These are phyloP conservation scores for Venturia oleaginea DNA, from an alignment of 2,329 filamentous ascomycete species.

Conservation along the genomic window DNA sequence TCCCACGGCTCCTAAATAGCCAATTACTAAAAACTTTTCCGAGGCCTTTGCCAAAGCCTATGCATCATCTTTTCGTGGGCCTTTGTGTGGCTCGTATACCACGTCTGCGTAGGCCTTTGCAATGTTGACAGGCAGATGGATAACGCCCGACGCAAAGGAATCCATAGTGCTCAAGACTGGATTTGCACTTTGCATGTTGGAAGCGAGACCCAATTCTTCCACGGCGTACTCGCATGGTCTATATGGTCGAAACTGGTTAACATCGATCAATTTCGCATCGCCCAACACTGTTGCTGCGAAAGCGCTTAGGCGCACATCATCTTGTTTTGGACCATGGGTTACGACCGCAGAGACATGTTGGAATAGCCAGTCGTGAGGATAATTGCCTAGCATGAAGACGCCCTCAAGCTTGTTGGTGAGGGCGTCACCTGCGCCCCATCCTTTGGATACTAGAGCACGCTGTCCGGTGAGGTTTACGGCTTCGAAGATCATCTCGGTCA, in stretches of 20 bases:
- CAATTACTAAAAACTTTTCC: slow-evolving; percentile 2
- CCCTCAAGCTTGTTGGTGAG: slow-evolving; percentile 48
- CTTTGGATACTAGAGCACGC: slow-evolving; percentile 88
- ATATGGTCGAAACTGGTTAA: background rate
- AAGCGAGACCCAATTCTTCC: background rate
- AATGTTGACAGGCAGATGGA: background rate
- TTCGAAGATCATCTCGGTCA: slow-evolving; percentile 89
- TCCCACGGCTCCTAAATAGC: slow-evolving; percentile 14
- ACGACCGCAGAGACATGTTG: slow-evolving; percentile 84
- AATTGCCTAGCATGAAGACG: slow-evolving; percentile 79
- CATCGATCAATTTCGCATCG: background rate
- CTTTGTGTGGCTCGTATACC: background rate
- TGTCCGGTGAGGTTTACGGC: slow-evolving; percentile 82
- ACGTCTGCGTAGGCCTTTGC: background rate
- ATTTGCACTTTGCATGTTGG: background rate
- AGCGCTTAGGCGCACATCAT: slow-evolving; percentile 27
- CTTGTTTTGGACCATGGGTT: slow-evolving; percentile 28
- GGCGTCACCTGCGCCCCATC: slow-evolving; percentile 76
- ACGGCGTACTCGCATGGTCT: background rate
- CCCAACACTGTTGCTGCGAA: background rate
- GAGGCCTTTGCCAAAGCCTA: slow-evolving; percentile 1
- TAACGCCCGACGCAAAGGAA: background rate
- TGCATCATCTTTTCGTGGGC: background rate
- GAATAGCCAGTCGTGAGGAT: slow-evolving; percentile 96
- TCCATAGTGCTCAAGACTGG: background rate